phyloP scores from a whole-genome alignment of 495 filamentous ascomycete genomes.

The Parmelia sp. region DNA sequence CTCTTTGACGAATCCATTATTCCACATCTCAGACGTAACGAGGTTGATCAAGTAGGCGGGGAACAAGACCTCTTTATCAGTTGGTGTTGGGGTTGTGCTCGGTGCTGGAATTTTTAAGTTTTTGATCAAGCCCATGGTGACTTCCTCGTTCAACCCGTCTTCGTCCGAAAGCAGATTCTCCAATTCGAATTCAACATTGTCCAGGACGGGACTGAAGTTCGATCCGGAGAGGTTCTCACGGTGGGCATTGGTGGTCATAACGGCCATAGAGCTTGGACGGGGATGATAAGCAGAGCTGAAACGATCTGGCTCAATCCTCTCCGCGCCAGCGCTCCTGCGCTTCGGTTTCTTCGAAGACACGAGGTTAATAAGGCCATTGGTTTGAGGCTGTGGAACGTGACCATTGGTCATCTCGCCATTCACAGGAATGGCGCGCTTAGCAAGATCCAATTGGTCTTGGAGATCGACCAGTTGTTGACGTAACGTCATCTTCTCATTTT shows the following conservation, averaged over 20 bases:
- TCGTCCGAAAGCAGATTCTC: constrained; percentile 92
- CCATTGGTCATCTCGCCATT: constrained; percentile 71
- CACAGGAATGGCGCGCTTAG: constrained; percentile 59
- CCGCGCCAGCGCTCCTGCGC: constrained; percentile 86
- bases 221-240: constrained; percentile 61
- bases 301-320: constrained; percentile 72
- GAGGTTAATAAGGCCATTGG: constrained; percentile 84
- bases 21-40: constrained; percentile 99
- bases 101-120: constrained; percentile 93
- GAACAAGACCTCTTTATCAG: constrained; percentile 98
- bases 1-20: constrained; percentile 99
- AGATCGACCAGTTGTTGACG: constrained; percentile 82
- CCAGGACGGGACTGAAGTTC: constrained; percentile 67
- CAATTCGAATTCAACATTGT: constrained; percentile 88
- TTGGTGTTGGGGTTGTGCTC: constrained; percentile 69
- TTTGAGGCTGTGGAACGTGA: constrained; percentile 44
- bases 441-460: constrained; percentile 85
- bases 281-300: constrained; percentile 91
- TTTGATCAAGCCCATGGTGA: constrained; percentile 88
- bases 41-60: constrained; percentile 98
- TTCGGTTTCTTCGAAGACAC: constrained; percentile 97
- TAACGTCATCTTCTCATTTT: constrained; percentile 75
- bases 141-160: constrained; percentile 91
- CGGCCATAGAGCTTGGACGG: constrained; percentile 89
- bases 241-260: constrained; percentile 55